Percentiles rank a stretch among this genome's conserved stretches.
Conservation (phyloP, 305 asterid genomes). For the Solanum hybrid region DNA sequence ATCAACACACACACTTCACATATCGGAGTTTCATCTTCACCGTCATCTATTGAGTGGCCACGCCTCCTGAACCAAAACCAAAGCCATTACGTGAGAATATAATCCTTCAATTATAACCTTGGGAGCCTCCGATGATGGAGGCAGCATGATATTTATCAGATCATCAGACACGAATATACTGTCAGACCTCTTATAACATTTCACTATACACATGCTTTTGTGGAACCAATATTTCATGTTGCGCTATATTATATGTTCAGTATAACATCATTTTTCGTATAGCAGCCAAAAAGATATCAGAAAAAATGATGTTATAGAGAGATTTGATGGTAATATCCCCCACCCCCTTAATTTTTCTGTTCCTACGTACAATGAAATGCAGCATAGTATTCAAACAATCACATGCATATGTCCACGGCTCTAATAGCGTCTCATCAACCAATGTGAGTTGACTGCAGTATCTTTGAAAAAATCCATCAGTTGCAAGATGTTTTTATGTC, state of each 20-base stretch:
- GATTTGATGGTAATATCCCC: neutral
- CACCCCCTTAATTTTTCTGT: neutral
- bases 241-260: neutral
- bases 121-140: neutral
- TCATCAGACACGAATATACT: neutral
- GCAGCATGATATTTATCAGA: neutral
- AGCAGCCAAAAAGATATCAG: neutral
- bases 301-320: neutral
- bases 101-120: neutral
- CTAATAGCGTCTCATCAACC: neutral
- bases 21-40: neutral
- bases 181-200: neutral
- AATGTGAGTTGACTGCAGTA: neutral
- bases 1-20: neutral
- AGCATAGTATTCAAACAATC: neutral
- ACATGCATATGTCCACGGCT: neutral
- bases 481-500: neutral
- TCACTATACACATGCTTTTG: neutral
- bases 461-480: neutral
- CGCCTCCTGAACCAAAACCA: neutral
- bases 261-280: neutral
- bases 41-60: neutral
- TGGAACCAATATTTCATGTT: neutral
- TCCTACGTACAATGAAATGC: neutral
- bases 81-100: neutral